Conservation (phyloP, 78 protist species). For the Planoprotostelium fungivorum region DNA sequence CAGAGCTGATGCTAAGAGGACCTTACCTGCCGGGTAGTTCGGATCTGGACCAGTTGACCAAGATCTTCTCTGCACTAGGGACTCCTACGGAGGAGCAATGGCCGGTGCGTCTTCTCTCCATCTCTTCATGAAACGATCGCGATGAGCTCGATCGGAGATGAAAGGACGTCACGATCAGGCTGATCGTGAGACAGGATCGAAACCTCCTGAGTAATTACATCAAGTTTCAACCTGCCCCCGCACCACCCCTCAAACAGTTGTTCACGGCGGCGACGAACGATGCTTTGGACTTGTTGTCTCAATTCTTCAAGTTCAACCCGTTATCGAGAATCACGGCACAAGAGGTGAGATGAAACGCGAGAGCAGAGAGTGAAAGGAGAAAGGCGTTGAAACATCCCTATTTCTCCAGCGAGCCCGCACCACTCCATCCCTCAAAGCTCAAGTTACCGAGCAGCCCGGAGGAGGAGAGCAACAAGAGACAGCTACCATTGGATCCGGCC, state of each 20-base stretch:
- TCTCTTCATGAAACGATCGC: neutral
- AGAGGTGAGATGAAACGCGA: neutral
- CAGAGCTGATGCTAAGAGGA: constrained; percentile 71
- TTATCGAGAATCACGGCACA: constrained; percentile 32
- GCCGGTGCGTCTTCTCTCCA: constrained; percentile 62
- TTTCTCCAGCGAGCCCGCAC: constrained; percentile 23
- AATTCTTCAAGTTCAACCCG: constrained; percentile 55
- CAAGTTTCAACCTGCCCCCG: constrained; percentile 37
- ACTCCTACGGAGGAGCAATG: constrained; percentile 54
- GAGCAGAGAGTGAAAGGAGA: neutral
- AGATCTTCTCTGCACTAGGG: constrained; percentile 52
- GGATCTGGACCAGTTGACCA: constrained; percentile 60
- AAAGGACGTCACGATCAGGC: neutral
- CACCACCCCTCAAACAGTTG: constrained; percentile 43
- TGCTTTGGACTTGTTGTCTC: constrained; percentile 36
- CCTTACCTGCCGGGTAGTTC: constrained; percentile 64
- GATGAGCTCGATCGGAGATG: neutral
- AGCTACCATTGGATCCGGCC: neutral
- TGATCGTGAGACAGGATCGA: constrained; percentile 16
- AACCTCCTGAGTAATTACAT: constrained; percentile 43
- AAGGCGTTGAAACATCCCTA: constrained; percentile 63
- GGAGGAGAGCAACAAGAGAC: neutral
- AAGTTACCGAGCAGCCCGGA: constrained; percentile 14
- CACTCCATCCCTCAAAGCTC: constrained; percentile 17
- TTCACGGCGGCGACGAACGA: constrained; percentile 50